phyloP scores from a whole-genome alignment of 305 asterid genomes.

The Fraxinus nigra region DNA sequence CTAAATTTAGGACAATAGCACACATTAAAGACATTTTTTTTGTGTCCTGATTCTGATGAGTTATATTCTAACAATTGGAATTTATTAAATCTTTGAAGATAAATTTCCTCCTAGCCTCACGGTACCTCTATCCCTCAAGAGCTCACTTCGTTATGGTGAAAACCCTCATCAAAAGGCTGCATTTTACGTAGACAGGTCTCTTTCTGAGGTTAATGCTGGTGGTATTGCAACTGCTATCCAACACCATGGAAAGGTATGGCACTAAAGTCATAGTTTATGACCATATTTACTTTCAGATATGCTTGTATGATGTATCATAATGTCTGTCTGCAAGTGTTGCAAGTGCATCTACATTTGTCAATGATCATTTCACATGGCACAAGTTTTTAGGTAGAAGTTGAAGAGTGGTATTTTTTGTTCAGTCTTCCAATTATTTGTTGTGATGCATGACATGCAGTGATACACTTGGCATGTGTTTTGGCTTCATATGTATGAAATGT shows the following conservation, averaged over 20 bases:
- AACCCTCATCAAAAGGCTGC: slow-evolving; percentile 98
- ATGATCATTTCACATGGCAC: neutral
- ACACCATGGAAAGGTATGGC: slow-evolving; percentile 88
- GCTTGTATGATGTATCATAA: neutral
- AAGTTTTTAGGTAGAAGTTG: neutral
- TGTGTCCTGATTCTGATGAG: neutral
- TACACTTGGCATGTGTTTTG: neutral
- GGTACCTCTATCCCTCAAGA: slow-evolving; percentile 72
- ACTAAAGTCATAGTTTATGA: neutral
- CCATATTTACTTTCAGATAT: neutral
- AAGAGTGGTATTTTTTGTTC: neutral
- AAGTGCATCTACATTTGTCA: neutral
- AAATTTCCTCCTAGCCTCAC: slow-evolving; percentile 79
- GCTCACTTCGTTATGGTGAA: slow-evolving; percentile 95
- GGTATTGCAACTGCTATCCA: slow-evolving; percentile 90
- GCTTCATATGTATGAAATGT: neutral
- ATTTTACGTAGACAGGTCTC: slow-evolving; percentile 83
- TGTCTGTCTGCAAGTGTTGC: neutral
- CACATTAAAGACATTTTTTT: neutral
- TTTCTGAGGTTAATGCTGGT: slow-evolving; percentile 90
- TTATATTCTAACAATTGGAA: slow-evolving; percentile 13
- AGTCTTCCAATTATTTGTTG: neutral
- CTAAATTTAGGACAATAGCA: neutral
- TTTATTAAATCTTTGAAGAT: slow-evolving; percentile 43
- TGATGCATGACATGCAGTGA: neutral